A percentile compares a stretch with the other conserved stretches of the same genome.
These are phyloP conservation scores for Crataegus laevigata DNA, from an alignment of 306 rosid genomes.

Conservation along the genomic window DNA sequence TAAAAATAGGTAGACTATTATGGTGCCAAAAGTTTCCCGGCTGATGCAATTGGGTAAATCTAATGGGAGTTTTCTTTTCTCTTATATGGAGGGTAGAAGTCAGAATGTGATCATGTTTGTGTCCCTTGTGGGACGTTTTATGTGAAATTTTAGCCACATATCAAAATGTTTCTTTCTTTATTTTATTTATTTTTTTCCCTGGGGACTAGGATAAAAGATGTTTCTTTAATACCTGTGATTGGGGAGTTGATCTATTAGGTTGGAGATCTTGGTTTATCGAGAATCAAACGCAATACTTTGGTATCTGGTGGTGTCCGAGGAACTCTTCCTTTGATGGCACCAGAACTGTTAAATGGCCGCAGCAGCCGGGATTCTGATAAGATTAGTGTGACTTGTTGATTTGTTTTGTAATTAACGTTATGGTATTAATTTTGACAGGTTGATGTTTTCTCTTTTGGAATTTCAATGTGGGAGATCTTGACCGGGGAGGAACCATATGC, in stretches of 20 bases:
- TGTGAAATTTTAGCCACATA: background rate
- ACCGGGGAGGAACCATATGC: constrained; percentile 30
- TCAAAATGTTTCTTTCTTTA: background rate
- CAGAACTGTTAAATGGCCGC: constrained; percentile 25
- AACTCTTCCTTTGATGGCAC: constrained; percentile 31
- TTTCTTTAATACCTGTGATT: background rate
- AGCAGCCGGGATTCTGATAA: constrained; percentile 28
- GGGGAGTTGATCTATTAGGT: constrained; percentile 1
- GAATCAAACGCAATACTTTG: constrained; percentile 25
- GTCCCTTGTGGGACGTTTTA: background rate
- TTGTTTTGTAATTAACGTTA: background rate
- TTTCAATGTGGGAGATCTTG: constrained; percentile 33
- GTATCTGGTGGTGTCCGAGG: constrained; percentile 32
- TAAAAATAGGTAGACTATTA: background rate
- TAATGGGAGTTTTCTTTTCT: background rate
- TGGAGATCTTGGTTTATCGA: constrained; percentile 26
- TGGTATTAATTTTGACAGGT: constrained; percentile 17
- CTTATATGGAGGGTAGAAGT: background rate
- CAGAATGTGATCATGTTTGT: background rate
- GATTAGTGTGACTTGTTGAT: constrained; percentile 3
- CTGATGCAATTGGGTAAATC: background rate
- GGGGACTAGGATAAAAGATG: background rate
- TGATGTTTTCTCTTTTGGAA: constrained; percentile 25
- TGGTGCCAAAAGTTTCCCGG: background rate
- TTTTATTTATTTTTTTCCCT: background rate